Conservation (phyloP, 768 basidiomycete species). For the Tulasnella sp. region DNA sequence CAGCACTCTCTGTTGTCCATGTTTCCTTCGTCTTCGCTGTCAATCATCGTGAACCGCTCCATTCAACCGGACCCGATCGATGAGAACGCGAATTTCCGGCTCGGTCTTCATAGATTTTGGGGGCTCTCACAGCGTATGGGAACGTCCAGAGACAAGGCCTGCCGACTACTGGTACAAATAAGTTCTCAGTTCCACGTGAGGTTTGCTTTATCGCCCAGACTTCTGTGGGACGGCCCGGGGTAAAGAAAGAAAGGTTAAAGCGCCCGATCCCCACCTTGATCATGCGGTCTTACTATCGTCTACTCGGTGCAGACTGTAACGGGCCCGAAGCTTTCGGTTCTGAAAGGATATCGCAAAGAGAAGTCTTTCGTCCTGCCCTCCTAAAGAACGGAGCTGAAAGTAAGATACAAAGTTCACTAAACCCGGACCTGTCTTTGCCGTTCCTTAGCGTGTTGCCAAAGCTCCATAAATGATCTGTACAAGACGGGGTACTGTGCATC, state of each 20-base stretch:
- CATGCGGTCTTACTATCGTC: not conserved
- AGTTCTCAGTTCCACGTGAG: too few relatives aligned
- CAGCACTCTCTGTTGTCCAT: not conserved
- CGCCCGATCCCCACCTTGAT: too few relatives aligned
- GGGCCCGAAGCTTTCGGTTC: not conserved
- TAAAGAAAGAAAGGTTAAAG: too few relatives aligned
- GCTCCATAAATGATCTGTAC: not conserved
- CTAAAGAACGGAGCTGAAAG: not conserved
- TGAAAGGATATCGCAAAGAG: not conserved
- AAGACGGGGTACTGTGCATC: not conserved
- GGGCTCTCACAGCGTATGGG: not conserved
- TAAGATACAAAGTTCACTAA: not conserved
- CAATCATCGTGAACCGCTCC: not conserved
- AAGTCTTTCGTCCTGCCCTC: not conserved
- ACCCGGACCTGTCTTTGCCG: not conserved
- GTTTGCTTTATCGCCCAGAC: too few relatives aligned
- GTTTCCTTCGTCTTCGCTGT: not conserved
- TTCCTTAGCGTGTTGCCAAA: not conserved
- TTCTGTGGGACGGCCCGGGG: too few relatives aligned
- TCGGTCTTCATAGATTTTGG: not conserved
- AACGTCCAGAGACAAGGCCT: not conserved
- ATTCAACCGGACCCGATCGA: not conserved
- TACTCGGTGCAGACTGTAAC: not conserved
- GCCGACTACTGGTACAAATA: not conserved
- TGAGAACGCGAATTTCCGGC: not conserved